Base-by-base conservation (phyloP, 2,329 filamentous ascomycete species). In the Paramyrothecium roridum region DNA sequence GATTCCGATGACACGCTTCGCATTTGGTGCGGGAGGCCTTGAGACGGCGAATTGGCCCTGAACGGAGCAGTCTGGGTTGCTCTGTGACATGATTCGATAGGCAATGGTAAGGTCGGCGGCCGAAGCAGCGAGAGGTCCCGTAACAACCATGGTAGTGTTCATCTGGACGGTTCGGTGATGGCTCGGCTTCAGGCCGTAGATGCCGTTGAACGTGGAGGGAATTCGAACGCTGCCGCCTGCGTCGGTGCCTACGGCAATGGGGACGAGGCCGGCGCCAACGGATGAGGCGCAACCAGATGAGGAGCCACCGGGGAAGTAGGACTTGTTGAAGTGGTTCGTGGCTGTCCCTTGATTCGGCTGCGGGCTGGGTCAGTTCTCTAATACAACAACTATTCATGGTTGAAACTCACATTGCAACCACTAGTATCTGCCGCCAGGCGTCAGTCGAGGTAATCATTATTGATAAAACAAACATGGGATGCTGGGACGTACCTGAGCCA, bases 221-320 rank as follows among this genome's bases (percentile, higher is more conserved):
- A 95, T 83, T 43, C 91, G 85, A 55, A 91, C 82, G 57, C 86
- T 90, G 57, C 90, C 90, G 40, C 90, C 89, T 2, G 89, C 88
- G 63, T 93, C 90, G 7, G 86, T 87, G 40, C 89, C 91, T 23
- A 93, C 76, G 1, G 84, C 82, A 58, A 91, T 85, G n/a, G 90
- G 90, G 3, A 93, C 79, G 22, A 95, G 73, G 2, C 90, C 90
- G 8, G 84, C 81, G 20, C 81, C 81, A 23, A 93, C 79, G 13
- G 85, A 82, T 53, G 91, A 93, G 1, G 80, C 89, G 3, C 83
- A 88, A 2, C 91, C 91, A 2, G 89, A 90, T 0, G 90, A 92
- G 0, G 89, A 93, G 26, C 91, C 91, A 50, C 91, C 91, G 4
- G 88, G 85, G 68, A 92, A 96, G 76, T 92, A 95, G 3, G 78